Conservation (phyloP, 108 stramenopile genomes). For the Cyclotella cryptica region DNA sequence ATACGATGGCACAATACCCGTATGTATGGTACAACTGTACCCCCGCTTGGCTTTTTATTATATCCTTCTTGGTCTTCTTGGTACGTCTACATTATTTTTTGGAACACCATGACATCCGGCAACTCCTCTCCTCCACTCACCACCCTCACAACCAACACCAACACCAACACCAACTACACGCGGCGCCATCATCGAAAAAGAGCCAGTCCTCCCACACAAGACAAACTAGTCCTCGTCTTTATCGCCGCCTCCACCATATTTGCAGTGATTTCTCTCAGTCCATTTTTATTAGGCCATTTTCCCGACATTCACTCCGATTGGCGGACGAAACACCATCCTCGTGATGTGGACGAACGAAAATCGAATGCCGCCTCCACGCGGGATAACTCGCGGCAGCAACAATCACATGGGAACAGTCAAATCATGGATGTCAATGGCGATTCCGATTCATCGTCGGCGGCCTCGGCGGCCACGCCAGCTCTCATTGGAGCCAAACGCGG, state of each 20-base stretch:
- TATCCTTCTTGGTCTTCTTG: too few species aligned
- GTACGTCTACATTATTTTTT: too few species aligned
- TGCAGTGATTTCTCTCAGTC: constrained; percentile 32
- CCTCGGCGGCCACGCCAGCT: constrained; percentile 73
- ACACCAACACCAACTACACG: neutral
- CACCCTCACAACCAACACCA: neutral
- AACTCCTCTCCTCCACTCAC: neutral
- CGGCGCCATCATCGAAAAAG: constrained; percentile 1
- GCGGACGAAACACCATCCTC: neutral
- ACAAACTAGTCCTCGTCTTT: constrained; percentile 38
- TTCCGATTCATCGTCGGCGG: constrained; percentile 65
- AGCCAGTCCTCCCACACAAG: constrained; percentile 41
- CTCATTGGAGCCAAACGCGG: constrained; percentile 69
- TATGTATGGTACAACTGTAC: too few species aligned
- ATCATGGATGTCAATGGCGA: constrained; percentile 40
- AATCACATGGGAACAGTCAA: too few species aligned
- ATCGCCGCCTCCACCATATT: constrained; percentile 34
- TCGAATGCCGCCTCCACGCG: too few species aligned
- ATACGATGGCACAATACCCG: too few species aligned
- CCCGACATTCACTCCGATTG: constrained; percentile 1
- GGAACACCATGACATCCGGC: neutral
- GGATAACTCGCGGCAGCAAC: too few species aligned
- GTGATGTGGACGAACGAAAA: constrained; percentile 1
- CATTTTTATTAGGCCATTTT: constrained; percentile 41
- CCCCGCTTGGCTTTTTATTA: too few species aligned